Evolutionary conservation across 2,329 filamentous ascomycete species (phyloP), one percentile per base, ranked within the genome.

Genomic region (Fusarium brevicatenulatum): DNA sequence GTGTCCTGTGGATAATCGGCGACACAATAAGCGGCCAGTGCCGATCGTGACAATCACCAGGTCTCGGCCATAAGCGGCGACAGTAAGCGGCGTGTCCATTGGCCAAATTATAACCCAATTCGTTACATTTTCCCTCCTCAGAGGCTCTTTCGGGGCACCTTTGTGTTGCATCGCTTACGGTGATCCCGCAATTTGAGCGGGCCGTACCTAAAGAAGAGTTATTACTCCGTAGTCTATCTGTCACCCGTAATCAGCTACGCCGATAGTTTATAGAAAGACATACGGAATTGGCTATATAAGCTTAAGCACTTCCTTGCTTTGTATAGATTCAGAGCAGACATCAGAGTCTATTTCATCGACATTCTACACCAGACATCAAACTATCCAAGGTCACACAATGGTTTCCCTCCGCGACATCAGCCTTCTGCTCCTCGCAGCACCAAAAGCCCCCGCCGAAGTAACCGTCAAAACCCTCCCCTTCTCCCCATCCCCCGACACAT

Each of bases 111-210:
- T 19, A 6, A 2, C n/a, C 30, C 9, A 1, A 11, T 36, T 25
- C 4, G 12, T 15, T 0, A 2, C 9, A 8, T 15, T 19, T 19
- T 13, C 0, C 0, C 2, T 32, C 18, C 11, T 4, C 2, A 23
- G 7, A 15, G n/a, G 11, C 2, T n/a, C 4, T 25, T 21, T 52
- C 3, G 7, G 6, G 4, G 49, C 9, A 15, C n/a, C 6, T 36
- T 52, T 36, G n/a, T 21, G 49, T 52, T 52, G 12, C 49, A 52
- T 52, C 2, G 49, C 49, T 36, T 19, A 25, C 30, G 49, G 49
- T 11, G n/a, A 52, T 36, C n/a, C 49, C 30, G 7, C 12, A 15
- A 52, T 25, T 6, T 2, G 12, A 15, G 30, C 49, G 49, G 30
- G 16, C 49, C 47, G 47, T 19, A 15, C 11, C 47, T 36, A 19